Evolutionary conservation across 768 basidiomycete species (phyloP), one percentile per base, ranked within the genome.

Genomic region (Russula foetens): DNA sequence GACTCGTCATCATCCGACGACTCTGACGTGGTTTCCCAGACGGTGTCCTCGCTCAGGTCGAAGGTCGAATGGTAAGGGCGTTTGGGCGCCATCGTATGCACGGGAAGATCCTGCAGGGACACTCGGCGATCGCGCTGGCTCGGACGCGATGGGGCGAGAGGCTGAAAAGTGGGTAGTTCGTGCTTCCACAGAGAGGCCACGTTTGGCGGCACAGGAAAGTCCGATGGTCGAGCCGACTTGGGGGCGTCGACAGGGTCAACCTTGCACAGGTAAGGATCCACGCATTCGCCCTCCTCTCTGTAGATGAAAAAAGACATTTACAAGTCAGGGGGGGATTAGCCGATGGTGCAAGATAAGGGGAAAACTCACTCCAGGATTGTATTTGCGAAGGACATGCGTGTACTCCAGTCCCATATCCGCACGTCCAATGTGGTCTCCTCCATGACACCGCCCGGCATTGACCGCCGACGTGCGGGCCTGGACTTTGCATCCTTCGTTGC

Each of bases 321-420:
- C n/a, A 19, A 19, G 21, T 44, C 28, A 23, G 29, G 23, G 5
- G n/a, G 43, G 43, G 7, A 53, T 38, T 29, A 7, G 31, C 4
- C 7, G 12, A 49, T 57, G 21, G 23, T 1, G 15, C 14, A 17
- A n/a, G 39, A 11, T n/a, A 26, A 26, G 8, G 3, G 14, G n/a
- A n/a, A 14, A 17, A 47, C 63, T 63, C 41, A 64, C 61, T 49
- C 61, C 6, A 38, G 11, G 23, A 41, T 6, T 12, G 50, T 9
- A 4, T 29, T 41, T 31, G 60, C 54, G 43, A 39, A 26, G 23
- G 56, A 44, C 19, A 64, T 60, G 11, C 38, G 31, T 11, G 38
- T 24, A 11, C 48, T 55, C 59, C 59, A 55, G 38, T 63, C 63
- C 63, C 60, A 53, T 56, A 64, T 62, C 49, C 50, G 60, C 24